A percentile compares a stretch with the other conserved stretches of the same genome.
Evolutionary conservation across 345 rosid genomes (phyloP).

Genomic region (Populus ilicifolia): DNA sequence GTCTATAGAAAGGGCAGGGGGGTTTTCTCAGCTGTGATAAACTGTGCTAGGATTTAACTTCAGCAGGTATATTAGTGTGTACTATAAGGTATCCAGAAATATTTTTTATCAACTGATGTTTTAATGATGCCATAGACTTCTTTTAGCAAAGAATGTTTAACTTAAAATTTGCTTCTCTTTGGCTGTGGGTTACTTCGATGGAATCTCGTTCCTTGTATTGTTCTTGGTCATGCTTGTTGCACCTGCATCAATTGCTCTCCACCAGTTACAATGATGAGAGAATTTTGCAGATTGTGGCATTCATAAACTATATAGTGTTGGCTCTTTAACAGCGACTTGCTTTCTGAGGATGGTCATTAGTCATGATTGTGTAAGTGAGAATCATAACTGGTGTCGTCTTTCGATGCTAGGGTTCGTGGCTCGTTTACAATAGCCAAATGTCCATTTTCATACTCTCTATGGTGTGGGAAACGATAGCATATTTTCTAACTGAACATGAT

Average conservation of each 20-base stretch:
- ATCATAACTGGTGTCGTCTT: neutral
- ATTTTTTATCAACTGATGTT: neutral
- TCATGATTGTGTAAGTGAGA: neutral
- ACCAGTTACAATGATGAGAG: neutral
- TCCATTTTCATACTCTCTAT: neutral
- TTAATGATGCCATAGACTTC: neutral
- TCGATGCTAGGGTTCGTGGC: neutral
- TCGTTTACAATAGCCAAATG: neutral
- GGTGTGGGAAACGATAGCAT: neutral
- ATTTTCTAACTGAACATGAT: neutral
- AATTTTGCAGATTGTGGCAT: neutral
- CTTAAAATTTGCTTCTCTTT: neutral
- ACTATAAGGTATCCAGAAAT: neutral
- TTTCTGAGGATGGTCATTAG: neutral
- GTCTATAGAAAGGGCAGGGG: neutral
- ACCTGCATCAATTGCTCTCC: neutral
- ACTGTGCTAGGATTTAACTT: neutral
- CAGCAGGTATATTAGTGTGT: neutral
- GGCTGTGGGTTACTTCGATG: neutral
- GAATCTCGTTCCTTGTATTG: neutral
- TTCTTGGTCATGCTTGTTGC: neutral
- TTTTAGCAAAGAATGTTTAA: neutral
- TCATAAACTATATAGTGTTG: neutral
- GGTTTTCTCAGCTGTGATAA: neutral
- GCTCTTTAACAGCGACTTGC: neutral